Evolutionary conservation across 2,329 filamentous ascomycete genomes (phyloP).

Genomic region (Thelonectria olida): DNA sequence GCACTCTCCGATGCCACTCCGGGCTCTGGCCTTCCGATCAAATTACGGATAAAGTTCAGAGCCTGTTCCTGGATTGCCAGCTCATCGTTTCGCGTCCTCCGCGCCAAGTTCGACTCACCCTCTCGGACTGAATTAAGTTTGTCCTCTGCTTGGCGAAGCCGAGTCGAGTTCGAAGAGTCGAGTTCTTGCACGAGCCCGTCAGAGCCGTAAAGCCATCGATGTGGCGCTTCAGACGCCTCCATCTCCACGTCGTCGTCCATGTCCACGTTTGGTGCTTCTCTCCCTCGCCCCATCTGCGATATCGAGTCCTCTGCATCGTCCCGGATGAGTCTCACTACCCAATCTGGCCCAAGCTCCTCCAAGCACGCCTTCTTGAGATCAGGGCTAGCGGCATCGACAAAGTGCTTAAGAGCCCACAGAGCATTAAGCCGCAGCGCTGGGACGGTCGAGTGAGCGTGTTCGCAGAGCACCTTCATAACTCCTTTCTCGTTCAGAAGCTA

Average conservation of each 20-base stretch:
- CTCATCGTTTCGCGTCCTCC: constrained; percentile 79
- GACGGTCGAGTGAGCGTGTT: constrained; percentile 84
- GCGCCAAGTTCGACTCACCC: constrained; percentile 72
- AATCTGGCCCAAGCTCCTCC: constrained; percentile 78
- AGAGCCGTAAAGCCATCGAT: constrained; percentile 47
- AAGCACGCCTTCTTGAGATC: constrained; percentile 81
- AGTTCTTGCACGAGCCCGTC: constrained; percentile 45
- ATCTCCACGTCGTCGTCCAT: constrained; percentile 68
- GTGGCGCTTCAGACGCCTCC: constrained; percentile 57
- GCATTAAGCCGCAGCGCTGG: constrained; percentile 84
- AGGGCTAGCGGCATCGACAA: constrained; percentile 77
- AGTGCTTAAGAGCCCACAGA: constrained; percentile 92
- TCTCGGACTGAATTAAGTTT: constrained; percentile 65
- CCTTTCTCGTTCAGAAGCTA: constrained; percentile 78
- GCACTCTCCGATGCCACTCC: constrained; percentile 60
- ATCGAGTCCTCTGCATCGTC: constrained; percentile 66
- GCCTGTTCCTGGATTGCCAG: constrained; percentile 90
- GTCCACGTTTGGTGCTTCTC: constrained; percentile 47
- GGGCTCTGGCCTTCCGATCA: constrained; percentile 72
- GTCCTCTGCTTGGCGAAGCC: constrained; percentile 59
- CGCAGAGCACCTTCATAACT: constrained; percentile 79
- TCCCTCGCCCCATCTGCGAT: constrained; percentile 49
- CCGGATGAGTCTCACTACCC: constrained; percentile 82
- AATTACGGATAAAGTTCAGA: constrained; percentile 87
- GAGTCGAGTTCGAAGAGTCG: constrained; percentile 49